Evolutionary conservation across 208 protist species (phyloP), one percentile per base, ranked within the genome.

Genomic region (Acanthamoeba culbertsoni): DNA sequence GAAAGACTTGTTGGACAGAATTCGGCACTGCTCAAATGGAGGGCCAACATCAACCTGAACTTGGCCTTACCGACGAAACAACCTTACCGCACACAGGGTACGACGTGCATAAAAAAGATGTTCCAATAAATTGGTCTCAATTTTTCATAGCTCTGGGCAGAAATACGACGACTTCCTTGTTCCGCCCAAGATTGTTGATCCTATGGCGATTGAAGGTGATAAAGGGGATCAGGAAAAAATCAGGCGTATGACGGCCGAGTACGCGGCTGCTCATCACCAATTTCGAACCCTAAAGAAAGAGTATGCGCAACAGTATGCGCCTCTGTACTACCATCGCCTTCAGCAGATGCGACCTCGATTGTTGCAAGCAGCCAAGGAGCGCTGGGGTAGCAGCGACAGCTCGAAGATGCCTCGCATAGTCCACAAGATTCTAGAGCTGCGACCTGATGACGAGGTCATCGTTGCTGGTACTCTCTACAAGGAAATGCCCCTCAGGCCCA

Each of bases 401-500:
- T 26, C 51, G 14, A 63, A 90, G 46, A 12, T 33, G 35, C 82
- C 82, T n/a, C 46, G 82, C 28, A 43, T 68, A 45, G 26, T 68
- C 20, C 31, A 40, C 28, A 95, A 95, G 73, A 94, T 95, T 26
- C 75, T 95, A 26, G 93, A 95, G 31, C 40, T 95, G 18, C 89
- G 93, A 51, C 43, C 91, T 8, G 84, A 55, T 12, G 92, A 95
- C n/a, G 92, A 95, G 65, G 79, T 84, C 73, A 82, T 96, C 8
- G 42, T 96, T 6, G 63, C 93, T 46, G 95, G 95, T 18, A 96
- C 95, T 28, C 48, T 96, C 16, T 96, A 94, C 55, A 95, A 95
- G 86, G 91, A 96, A 2, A 96, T 96, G 95, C 91, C 94, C 37
- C 82, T 95, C 14, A 93, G 93, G n/a, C 95, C 91, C 55, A 95